phyloP scores from a whole-genome alignment of 345 rosid species.

The Tarenaya hassleriana region DNA sequence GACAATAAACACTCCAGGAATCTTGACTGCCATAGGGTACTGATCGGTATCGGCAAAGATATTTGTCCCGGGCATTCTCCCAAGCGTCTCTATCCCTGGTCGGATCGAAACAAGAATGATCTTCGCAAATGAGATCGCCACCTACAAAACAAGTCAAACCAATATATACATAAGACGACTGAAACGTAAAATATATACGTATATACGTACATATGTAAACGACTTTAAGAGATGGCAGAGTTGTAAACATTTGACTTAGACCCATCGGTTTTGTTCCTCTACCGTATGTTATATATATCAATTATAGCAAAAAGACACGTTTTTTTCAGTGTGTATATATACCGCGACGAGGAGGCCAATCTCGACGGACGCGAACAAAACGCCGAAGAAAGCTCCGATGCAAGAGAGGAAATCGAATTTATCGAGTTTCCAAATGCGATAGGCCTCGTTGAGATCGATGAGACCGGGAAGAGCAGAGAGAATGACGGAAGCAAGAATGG shows the following conservation, averaged over 20 bases:
- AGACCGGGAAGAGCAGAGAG: conserved; percentile 86
- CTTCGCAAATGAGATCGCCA: conserved; percentile 69
- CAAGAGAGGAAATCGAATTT: conserved; percentile 85
- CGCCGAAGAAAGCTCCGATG: conserved; percentile 77
- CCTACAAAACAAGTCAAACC: conserved; percentile 32
- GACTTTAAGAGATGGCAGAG: no score
- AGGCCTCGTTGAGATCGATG: conserved; percentile 51
- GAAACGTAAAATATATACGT: background rate
- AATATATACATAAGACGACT: background rate
- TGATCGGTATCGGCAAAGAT: conserved; percentile 53
- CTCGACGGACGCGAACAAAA: conserved; percentile 73
- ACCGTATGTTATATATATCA: background rate
- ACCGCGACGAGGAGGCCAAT: conserved; percentile 84
- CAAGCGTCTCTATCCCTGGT: conserved; percentile 68
- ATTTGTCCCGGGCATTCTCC: conserved; percentile 60
- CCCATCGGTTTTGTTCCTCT: no score
- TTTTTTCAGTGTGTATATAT: background rate
- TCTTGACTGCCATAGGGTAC: conserved; percentile 67
- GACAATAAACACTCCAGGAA: conserved; percentile 47
- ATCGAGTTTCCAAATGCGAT: conserved; percentile 68
- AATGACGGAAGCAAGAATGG: conserved; percentile 79
- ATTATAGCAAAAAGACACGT: no score
- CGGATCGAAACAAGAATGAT: conserved; percentile 56
- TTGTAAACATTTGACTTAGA: no score
- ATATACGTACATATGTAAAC: no score